A percentile compares a stretch with the other conserved stretches of the same genome.
Evolutionary conservation across 768 basidiomycete genomes (phyloP).

Genomic region (Daedalea quercina): DNA sequence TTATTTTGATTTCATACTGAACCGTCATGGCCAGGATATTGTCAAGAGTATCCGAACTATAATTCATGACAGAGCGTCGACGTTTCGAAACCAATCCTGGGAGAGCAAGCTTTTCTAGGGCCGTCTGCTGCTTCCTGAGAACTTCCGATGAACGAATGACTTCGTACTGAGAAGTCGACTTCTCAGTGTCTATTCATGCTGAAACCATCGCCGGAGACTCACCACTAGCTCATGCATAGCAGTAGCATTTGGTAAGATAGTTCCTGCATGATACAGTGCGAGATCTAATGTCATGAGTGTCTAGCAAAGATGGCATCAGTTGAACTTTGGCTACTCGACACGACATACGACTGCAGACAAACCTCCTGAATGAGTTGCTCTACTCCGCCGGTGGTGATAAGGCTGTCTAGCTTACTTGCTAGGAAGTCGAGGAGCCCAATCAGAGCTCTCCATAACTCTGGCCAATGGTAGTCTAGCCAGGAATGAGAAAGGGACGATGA

Average conservation of each 20-base stretch:
- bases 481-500: slow-evolving; percentile 2
- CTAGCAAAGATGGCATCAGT: slow-evolving; percentile 16
- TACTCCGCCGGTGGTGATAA: slow-evolving; percentile 46
- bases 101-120: slow-evolving; percentile 38
- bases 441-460: slow-evolving; percentile 54
- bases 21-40: slow-evolving; percentile 36
- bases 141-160: slow-evolving; percentile 48
- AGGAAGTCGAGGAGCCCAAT: slow-evolving; percentile 50
- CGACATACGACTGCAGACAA: slow-evolving; percentile 7
- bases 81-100: slow-evolving; percentile 17
- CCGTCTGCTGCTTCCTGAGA: slow-evolving; percentile 39
- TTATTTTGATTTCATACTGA: slow-evolving; percentile 53
- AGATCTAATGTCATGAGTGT: slow-evolving; percentile 48
- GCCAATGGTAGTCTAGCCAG: slow-evolving; percentile 57
- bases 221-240: slow-evolving; percentile 59
- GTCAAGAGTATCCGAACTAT: slow-evolving; percentile 28
- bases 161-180: slow-evolving; percentile 46
- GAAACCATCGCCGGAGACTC: slow-evolving; percentile 22
- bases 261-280: slow-evolving; percentile 44
- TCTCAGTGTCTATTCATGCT: neutral
- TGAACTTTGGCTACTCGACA: neutral
- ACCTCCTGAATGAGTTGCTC: slow-evolving; percentile 53
- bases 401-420: slow-evolving; percentile 43
- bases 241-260: slow-evolving; percentile 44
- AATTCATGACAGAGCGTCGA: slow-evolving; percentile 21